Conservation (phyloP, 768 basidiomycete genomes). For the Mycena haematopus region DNA sequence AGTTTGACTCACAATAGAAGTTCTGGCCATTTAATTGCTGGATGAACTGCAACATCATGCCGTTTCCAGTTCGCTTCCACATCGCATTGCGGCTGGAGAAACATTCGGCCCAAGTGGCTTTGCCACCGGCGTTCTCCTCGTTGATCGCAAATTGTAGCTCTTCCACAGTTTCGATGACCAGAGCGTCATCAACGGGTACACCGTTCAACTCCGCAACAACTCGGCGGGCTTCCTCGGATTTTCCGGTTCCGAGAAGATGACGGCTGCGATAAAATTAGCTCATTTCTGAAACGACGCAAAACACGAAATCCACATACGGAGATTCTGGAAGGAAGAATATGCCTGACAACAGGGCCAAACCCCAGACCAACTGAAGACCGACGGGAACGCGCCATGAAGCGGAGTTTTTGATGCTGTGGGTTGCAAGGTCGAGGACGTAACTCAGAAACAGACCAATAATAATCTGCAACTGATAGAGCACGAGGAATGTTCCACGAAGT, state of each 20-base stretch:
- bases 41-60: constrained; percentile 86
- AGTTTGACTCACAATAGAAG: constrained; percentile 65
- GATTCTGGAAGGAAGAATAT: constrained; percentile 82
- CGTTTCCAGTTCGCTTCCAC: constrained; percentile 77
- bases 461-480: constrained; percentile 80
- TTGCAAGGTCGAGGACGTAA: constrained; percentile 73
- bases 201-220: constrained; percentile 74
- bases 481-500: constrained; percentile 72
- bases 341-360: constrained; percentile 67
- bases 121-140: constrained; percentile 81
- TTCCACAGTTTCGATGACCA: constrained; percentile 65
- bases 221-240: constrained; percentile 57
- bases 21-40: constrained; percentile 85
- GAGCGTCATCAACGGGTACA: constrained; percentile 59
- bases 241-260: constrained; percentile 67
- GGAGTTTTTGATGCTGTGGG: constrained; percentile 58
- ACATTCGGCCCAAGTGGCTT: constrained; percentile 80
- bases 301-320: constrained; percentile 54
- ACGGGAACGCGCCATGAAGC: constrained; percentile 80
- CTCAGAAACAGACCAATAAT: constrained; percentile 76
- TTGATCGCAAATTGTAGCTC: constrained; percentile 71
- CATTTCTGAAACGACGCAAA: neutral
- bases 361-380: constrained; percentile 78
- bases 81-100: constrained; percentile 72
- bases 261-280: constrained; percentile 48